Conservation (phyloP, 306 rosid species). For the Corylus avellana region DNA sequence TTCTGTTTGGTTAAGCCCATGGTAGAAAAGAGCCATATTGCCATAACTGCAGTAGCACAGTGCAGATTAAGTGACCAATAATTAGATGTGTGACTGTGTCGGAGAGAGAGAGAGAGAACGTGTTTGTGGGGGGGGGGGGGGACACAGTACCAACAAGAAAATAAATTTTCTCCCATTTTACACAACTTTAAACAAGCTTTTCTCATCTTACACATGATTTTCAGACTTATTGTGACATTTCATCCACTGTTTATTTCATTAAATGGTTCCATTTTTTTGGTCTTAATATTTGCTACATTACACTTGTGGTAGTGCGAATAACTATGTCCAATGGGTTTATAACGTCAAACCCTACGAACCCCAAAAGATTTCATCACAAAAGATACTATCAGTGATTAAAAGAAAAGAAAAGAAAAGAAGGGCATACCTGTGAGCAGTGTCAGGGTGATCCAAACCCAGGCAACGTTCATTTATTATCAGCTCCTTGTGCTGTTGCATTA, state of each 20-base stretch:
- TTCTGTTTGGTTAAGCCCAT: conserved; percentile 95
- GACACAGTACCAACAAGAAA: neutral
- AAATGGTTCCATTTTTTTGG: neutral
- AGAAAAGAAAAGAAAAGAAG: conserved; percentile 17
- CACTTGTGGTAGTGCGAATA: neutral
- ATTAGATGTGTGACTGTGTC: conserved; percentile 1
- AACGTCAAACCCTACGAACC: neutral
- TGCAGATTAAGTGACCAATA: conserved; percentile 19
- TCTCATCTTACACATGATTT: neutral
- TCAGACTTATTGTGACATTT: neutral
- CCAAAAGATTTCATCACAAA: neutral
- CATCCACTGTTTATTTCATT: neutral
- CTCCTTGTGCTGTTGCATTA: conserved; percentile 96
- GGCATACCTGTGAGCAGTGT: conserved; percentile 93
- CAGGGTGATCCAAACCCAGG: conserved; percentile 97
- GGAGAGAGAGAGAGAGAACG: neutral
- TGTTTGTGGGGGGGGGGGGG: no score
- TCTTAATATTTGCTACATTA: neutral
- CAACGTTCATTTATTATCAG: conserved; percentile 95
- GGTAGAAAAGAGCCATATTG: conserved; percentile 97
- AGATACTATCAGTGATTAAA: neutral
- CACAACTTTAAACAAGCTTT: neutral
- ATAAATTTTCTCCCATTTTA: neutral
- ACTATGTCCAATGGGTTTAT: neutral
- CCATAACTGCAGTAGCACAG: conserved; percentile 74